Conservation (phyloP, 148 eudicot genomes). For the Vaccinium darrowii region DNA sequence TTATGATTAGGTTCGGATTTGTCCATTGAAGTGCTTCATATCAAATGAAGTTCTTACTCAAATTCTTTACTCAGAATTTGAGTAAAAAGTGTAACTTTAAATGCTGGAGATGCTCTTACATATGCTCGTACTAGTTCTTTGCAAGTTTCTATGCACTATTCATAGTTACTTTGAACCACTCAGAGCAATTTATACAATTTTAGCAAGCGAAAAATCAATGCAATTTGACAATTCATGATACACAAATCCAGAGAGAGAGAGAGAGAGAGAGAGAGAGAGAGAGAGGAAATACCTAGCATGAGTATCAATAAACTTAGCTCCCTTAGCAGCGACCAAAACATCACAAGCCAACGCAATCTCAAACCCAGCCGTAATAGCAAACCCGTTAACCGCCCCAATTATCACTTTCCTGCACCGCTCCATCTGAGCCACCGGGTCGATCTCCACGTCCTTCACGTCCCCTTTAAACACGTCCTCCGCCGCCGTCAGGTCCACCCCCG, state of each 20-base stretch:
- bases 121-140: neutral
- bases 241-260: neutral
- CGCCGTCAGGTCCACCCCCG: slow-evolving; percentile 85
- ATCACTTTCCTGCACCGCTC: slow-evolving; percentile 78
- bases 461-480: slow-evolving; percentile 96
- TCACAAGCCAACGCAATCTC: slow-evolving; percentile 97
- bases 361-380: slow-evolving; percentile 88
- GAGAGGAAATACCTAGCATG: slow-evolving; percentile 61
- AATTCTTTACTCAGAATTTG: neutral
- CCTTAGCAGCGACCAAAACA: slow-evolving; percentile 68
- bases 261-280: no score
- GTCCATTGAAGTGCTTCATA: neutral
- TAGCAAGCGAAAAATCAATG: neutral
- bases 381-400: slow-evolving; percentile 77
- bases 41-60: neutral
- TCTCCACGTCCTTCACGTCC: slow-evolving; percentile 65
- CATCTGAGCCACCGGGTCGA: slow-evolving; percentile 83
- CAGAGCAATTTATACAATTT: neutral
- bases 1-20: neutral
- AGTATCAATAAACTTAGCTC: slow-evolving; percentile 81
- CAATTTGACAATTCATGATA: neutral
- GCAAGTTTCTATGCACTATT: neutral
- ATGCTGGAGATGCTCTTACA: neutral
- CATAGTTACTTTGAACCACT: neutral
- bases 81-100: neutral